Evolutionary conservation across 2,329 filamentous ascomycete species (phyloP), one percentile per base, ranked within the genome.

Genomic region (Colletotrichum paranaense): DNA sequence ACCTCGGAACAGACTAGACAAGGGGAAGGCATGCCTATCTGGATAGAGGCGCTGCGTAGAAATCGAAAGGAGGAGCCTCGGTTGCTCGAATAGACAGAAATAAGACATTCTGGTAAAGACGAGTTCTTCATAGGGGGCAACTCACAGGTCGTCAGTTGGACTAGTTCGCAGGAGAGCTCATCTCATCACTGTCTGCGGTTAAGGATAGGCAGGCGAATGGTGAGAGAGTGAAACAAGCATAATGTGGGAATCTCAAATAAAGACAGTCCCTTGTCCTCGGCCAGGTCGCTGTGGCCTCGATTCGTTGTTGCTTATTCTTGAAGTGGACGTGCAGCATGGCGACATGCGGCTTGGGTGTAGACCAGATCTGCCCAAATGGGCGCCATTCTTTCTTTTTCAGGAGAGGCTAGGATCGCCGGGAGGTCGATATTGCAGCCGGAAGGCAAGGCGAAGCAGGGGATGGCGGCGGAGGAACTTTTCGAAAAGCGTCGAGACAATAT

Each of bases 171-270:
- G 49, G 26, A 62, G n/a, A 28, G 49, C 42, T 62, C 35, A 49
- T 52, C 42, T 32, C 38, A 22, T 26, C 19, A 26, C 38, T 6
- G 28, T 62, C 16, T 22, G 60, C 42, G 38, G 14, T 30, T n/a
- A 11, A 38, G 57, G 49, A 67, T 57, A 57, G 26, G 55, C 28
- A 65, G 24, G 26, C 28, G 26, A 35, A 59, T 65, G 67, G 60
- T 53, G 62, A 67, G 60, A 74, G 67, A 56, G 35, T 74, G 72
- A 74, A 74, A 74, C 72, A 74, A 62, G 68, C 62, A 67, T 72
- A 62, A 53, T 35, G 46, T 62, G 28, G 42, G 28, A 28, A 67
- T 72, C 46, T 74, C 71, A 74, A 72, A 73, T 71, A 73, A 63
- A 67, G 42, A 74, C 38, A 57, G 49, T 28, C 62, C 42, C 60